Evolutionary conservation across 768 basidiomycete genomes (phyloP), one percentile per base, ranked within the genome.

Genomic region (Strobilomyces dryophilus): DNA sequence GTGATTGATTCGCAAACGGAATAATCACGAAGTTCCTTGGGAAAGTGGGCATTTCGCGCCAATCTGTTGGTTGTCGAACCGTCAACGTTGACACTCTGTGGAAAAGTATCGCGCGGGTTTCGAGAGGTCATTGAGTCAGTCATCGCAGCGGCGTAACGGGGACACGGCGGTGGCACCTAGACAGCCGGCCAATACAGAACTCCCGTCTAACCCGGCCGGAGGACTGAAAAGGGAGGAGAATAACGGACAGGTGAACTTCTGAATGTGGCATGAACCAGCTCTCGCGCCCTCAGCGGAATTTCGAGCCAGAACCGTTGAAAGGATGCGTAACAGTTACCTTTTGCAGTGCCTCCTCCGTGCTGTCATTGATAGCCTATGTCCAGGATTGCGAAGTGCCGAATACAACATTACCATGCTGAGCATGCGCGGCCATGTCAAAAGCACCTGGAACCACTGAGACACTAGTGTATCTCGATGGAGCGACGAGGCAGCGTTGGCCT

Each of bases 11-110:
- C 31, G 29, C 26, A 49, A 54, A 51, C 17, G 26, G 45, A 45
- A 39, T 37, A 7, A 36, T 49, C 40, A 37, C 24, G 18, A 12
- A 11, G 17, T 52, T 31, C 45, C 47, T 43, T 61, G 35, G 43
- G 46, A 54, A 52, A 36, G 43, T 35, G 40, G 37, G 12, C 20
- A 44, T 6, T 52, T 53, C 45, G 44, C 43, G 54, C 45, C 51
- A 24, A 45, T 21, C 8, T 34, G 32, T 31, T 43, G 26, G 27
- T 12, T 42, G 40, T 26, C 7, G 8, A 15, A 29, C 41, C 51
- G 41, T 44, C 41, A 53, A 42, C 20, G 36, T 29, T 34, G 47
- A 37, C 36, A 37, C 5, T 18, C 39, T 17, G 31, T 41, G 52
- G 52, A 57, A 49, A 49, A 27, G 35, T 5, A 11, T 31, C 12